Evolutionary conservation across 805 yeast genomes (phyloP).

Genomic region (Yarrowia porcina): DNA sequence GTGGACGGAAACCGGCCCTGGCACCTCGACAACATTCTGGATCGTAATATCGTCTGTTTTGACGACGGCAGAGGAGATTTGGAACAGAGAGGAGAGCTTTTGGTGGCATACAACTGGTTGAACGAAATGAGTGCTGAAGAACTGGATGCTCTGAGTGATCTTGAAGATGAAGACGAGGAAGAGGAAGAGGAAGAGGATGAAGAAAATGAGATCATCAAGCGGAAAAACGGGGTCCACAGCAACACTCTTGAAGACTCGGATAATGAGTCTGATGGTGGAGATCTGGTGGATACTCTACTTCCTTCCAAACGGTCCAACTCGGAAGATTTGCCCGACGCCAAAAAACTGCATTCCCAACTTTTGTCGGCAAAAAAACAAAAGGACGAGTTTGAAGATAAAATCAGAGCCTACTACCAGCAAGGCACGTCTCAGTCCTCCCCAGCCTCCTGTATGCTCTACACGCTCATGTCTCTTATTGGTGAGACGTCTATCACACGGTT

Average conservation of each 20-base stretch:
- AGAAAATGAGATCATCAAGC: neutral
- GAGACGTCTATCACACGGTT: slow-evolving; percentile 65
- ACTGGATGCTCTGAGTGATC: slow-evolving; percentile 19
- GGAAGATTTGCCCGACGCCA: slow-evolving; percentile 22
- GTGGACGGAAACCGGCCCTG: slow-evolving; percentile 95
- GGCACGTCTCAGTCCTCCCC: slow-evolving; percentile 80
- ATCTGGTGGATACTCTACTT: slow-evolving; percentile 27
- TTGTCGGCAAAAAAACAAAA: slow-evolving; percentile 30
- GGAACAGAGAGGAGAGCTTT: neutral
- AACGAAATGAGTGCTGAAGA: slow-evolving; percentile 31
- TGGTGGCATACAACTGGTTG: slow-evolving; percentile 12
- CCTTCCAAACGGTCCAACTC: slow-evolving; percentile 14
- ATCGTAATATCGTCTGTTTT: slow-evolving; percentile 67
- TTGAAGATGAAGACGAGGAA: slow-evolving; percentile 29
- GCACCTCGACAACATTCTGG: slow-evolving; percentile 88
- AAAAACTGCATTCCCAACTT: slow-evolving; percentile 15
- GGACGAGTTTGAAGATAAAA: slow-evolving; percentile 43
- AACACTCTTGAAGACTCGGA: neutral
- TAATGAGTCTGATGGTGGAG: slow-evolving; percentile 24
- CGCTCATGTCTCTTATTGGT: slow-evolving; percentile 75
- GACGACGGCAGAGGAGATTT: slow-evolving; percentile 67
- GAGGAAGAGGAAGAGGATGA: neutral
- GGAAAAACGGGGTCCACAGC: neutral
- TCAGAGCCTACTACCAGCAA: slow-evolving; percentile 76
- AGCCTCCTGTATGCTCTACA: slow-evolving; percentile 72